Evolutionary conservation across 2,329 filamentous ascomycete species (phyloP), one percentile per base, ranked within the genome.

Genomic region (Paecilomyces formosus): DNA sequence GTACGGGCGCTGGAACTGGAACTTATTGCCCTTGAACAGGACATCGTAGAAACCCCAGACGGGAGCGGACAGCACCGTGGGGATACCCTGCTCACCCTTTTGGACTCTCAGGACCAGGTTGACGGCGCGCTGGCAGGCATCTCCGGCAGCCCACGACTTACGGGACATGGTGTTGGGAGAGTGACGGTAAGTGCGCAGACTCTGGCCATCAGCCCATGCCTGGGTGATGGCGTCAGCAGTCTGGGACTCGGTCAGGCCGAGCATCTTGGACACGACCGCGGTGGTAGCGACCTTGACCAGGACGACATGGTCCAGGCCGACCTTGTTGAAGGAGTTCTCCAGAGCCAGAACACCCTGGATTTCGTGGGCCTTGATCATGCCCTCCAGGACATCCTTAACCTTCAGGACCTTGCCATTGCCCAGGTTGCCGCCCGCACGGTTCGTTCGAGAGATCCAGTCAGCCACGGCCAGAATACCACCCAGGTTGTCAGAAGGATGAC

Each of bases 11-110:
- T 97, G 93, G 84, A 97, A 99, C 76, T 92, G 82, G 75, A 99
- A 99, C 78, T 90, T 90, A 70, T 95, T 91, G 78, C 92, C 92
- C 81, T 92, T 90, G 84, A 97, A 99, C 64, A 95, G 85, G 64
- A 97, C 92, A 73, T 99, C 94, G 79, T 99, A 99, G 85, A 97
- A 99, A 60, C 94, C 94, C 94, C 94, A 99, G 59, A 87, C 87
- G 39, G 92, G 92, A 9, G 93, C 92, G 54, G 91, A 94, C 60
- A 99, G 86, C 51, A 97, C 92, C 6, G 92, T 97, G 56, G 92
- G 91, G 58, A 99, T 82, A 70, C 93, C 93, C 65, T 88, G 82
- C 81, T 97, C 93, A 65, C 94, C 94, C 81, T 89, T 91, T 77
- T 90, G 82, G 54, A 97, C 92, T 83, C 94, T 95, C 68, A 97